Base-by-base conservation (phyloP, 441 rosid species). In the Mallotus japonicus region DNA sequence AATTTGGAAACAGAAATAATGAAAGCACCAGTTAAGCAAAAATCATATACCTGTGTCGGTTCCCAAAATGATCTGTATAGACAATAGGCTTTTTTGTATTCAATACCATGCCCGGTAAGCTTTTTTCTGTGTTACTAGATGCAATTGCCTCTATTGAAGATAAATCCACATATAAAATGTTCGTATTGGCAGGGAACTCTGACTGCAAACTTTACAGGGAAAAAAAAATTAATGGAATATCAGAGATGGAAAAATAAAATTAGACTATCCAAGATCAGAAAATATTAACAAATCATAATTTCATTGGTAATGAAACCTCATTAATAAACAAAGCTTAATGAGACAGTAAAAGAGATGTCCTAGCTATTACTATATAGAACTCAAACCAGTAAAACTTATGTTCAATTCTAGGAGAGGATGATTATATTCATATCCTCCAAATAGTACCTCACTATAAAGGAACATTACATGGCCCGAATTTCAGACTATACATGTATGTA, bases 141-240 rank as follows among this genome's bases (percentile, higher is more conserved):
- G 85, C 96, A 85, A 92, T 78, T 69, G 78, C 69, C 82, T 89
- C 93, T 37, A 85, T 88, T 9, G 97, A 83, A 67, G 76, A 82
- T 80, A 95, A 83, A 85, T 89, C 94, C 77, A 95, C 92, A 62
- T 89, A 92, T 16, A 95, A 83, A 76, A 95, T 92, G 80, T 95
- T 95, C 72, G 97, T 94, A 82, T 94, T 95, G 79, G 99, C 97
- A 73, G 93, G 99, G 81, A 87, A 88, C 57, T 90, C 88, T 50
- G 79, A 77, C 87, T 86, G 95, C 86, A 86, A 87, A 82, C 97
- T 92, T 80, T 65, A 85, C 61, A 80, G 80, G 78, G 12, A 49
- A 76, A 70, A 78, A 50, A 74, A 78, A 55, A 20, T 71, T 65
- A 60, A 67, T 40, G 44, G 47, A 11, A 61, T 34, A 61, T 15